Base-by-base conservation (phyloP, 1,139 yeast genomes). In the Suhomyces taliae region DNA sequence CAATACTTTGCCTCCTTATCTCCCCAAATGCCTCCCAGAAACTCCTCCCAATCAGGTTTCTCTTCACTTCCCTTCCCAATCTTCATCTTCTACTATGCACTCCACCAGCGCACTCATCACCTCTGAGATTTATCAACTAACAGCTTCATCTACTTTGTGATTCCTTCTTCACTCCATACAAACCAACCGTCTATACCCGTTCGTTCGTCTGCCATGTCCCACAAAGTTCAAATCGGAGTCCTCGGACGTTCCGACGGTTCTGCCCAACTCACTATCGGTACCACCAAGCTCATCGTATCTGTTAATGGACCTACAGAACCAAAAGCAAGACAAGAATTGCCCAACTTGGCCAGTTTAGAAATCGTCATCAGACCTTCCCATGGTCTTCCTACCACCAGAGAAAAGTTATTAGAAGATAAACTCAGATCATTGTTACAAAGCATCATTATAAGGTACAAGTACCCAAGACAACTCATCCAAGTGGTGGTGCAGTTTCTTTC, bases 251-350 rank as follows among this genome's bases (percentile, higher is more conserved):
- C 58, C 12, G 96, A 89, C 63, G 97, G 97, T 1, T 88, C 96
- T 2, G 84, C 95, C 0, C 79, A 79, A 41, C 71, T 86, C 53
- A 61, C 67, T 26, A 62, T 70, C 24, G 79, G 76, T 7, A 65
- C 62, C 24, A 82, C 89, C 1, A 80, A 81, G 53, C 83, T 87
- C 7, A 66, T 90, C 4, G 82, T 86, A 37, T 83, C 96, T 0
- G 91, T 91, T 1, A 79, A 91, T 1, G 99, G 99, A 0, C 99
- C 99, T 0, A 78, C 91, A 40, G 98, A 91, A 59, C 88, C 91
- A 9, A 87, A 86, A 64, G 67, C 81, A 15, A 79, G 95, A 56
- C 96, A 90, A 62, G 99, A 93, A 63, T 67, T 85, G 37, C 96
- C 98, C 7, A 85, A 87, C 26, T 75, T 78, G 42, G 85, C 93